Base-by-base conservation (phyloP, 2,329 filamentous ascomycete genomes). In the Aspergillus amoenus region DNA sequence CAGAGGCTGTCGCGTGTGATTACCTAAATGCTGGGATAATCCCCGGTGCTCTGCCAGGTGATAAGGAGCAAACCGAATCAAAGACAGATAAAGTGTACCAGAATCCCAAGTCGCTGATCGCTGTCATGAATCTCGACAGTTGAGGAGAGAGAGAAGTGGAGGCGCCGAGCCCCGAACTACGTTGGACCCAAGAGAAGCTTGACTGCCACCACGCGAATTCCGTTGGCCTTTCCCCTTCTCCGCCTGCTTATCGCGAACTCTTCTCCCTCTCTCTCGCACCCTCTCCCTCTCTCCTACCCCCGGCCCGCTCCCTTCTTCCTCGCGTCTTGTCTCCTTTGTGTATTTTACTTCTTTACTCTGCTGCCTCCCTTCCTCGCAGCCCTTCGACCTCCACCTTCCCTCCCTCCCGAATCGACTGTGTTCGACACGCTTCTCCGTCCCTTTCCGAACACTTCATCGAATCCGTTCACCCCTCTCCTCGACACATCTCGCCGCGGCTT, bases 361-460 rank as follows among this genome's bases (percentile, higher is more conserved):
- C 17, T 45, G 70, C 67, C 9, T 53, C 57, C 39, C 57, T 52
- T 7, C 59, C 69, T 15, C 60, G 56, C 21, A 85, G 85, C 90
- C 90, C 94, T 55, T 90, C 88, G 46, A 87, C 82, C 59, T 88
- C 82, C 32, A 37, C 85, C 91, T 72, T 95, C 95, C 89, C 94
- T 94, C 88, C 88, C 65, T 48, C 94, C 90, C 62, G 79, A 32
- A 30, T 34, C 17, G 44, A 37, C 83, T 74, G 86, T 87, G 73
- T 79, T 82, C 52, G 69, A 40, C 53, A 43, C 52, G 24, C 18
- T 42, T 17, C 41, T 43, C 56, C 51, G 52, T 42, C 21, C 43
- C 39, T 37, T 52, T 44, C 32, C 54, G 47, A 32, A 46, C 27
- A 15, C 40, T 44, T 17, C 52, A 43, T 51, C 34, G n/a, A n/a